Evolutionary conservation across 139 green algal species (phyloP).

Genomic region (Spirogloea muscicola): DNA sequence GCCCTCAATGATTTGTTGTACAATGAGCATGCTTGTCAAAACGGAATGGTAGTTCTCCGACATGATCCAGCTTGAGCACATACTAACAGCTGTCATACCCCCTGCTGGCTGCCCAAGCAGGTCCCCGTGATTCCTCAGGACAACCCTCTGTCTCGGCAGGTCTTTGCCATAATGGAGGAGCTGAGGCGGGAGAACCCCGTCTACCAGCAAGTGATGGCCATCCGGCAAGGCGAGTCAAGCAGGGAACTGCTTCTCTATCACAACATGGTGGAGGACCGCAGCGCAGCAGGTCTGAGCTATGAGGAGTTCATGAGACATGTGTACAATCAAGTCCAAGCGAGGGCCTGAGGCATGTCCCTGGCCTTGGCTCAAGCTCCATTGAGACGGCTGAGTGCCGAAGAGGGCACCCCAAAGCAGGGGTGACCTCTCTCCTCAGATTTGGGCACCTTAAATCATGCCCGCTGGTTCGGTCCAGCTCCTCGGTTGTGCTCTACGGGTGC

Average conservation of each 20-base stretch:
- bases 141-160: constrained; percentile 1
- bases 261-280: constrained; percentile 19
- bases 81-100: not conserved
- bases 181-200: not conserved
- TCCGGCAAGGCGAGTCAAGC: constrained; percentile 9
- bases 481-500: too few species aligned
- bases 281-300: not conserved
- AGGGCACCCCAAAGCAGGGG: too few species aligned
- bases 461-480: too few species aligned
- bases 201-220: constrained; percentile 17
- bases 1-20: too few species aligned
- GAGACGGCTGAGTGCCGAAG: too few species aligned
- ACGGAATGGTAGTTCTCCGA: not conserved
- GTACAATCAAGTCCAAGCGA: constrained; percentile 24
- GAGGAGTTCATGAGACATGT: constrained; percentile 16
- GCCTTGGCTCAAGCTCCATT: too few species aligned
- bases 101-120: not conserved
- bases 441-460: too few species aligned
- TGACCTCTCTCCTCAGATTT: too few species aligned
- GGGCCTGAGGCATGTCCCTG: too few species aligned
- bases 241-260: constrained; percentile 7
- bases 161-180: constrained; percentile 16
- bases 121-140: not conserved
- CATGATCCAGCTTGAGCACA: too few species aligned
- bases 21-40: too few species aligned